phyloP scores from a whole-genome alignment of 2,329 filamentous ascomycete genomes.

The Talaromyces atroroseus region DNA sequence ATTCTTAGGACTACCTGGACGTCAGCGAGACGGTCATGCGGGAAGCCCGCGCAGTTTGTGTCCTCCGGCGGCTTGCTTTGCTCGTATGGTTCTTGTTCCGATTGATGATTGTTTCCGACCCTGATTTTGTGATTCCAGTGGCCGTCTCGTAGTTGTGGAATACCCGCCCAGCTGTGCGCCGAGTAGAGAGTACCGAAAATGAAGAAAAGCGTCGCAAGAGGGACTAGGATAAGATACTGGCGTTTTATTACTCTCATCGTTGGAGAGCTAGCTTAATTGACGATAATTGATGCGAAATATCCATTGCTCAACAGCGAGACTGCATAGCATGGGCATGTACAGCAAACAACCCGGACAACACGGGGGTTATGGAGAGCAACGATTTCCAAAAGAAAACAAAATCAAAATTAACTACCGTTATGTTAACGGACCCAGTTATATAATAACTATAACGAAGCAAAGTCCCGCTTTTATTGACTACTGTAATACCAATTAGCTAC shows the following conservation, averaged over 20 bases:
- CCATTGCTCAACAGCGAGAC: background rate
- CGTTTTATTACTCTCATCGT: slow-evolving; percentile 1
- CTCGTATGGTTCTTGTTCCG: background rate
- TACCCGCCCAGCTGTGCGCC: slow-evolving; percentile 4
- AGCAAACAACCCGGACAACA: no score
- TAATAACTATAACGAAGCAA: no score
- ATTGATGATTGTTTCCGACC: background rate
- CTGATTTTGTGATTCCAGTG: background rate
- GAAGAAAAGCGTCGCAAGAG: background rate
- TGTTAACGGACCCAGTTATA: no score
- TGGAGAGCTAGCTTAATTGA: background rate
- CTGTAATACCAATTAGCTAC: no score
- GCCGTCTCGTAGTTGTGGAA: background rate
- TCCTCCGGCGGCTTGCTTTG: background rate
- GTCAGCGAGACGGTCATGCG: slow-evolving; percentile 38
- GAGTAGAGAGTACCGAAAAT: slow-evolving; percentile 7
- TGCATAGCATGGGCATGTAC: background rate
- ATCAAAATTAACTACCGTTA: no score
- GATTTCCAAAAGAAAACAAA: no score
- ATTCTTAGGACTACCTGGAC: slow-evolving; percentile 55
- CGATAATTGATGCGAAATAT: background rate
- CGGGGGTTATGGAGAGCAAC: no score
- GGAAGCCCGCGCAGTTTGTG: slow-evolving; percentile 21
- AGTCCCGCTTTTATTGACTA: no score
- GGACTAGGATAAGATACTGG: slow-evolving; percentile 2